These are phyloP conservation scores for Melampsora larici-populina DNA, from an alignment of 1,284 basidiomycete species.

Conservation along the genomic window DNA sequence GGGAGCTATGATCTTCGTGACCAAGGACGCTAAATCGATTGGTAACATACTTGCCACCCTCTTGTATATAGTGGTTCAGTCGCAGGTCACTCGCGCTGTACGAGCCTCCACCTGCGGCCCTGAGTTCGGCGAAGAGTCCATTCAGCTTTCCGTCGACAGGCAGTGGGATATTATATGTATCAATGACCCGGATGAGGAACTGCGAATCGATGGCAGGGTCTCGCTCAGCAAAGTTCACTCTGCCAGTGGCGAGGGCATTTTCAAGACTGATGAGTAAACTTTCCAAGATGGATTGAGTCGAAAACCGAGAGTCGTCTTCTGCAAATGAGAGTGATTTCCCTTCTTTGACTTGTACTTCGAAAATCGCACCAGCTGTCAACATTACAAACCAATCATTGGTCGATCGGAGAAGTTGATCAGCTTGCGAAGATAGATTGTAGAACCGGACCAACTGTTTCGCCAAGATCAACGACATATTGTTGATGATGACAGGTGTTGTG, in stretches of 20 bases:
- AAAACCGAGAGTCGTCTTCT: background rate
- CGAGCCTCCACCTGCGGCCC: background rate
- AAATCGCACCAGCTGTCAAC: conserved; percentile 31
- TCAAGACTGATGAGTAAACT: conserved; percentile 16
- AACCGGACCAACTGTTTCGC: conserved; percentile 22
- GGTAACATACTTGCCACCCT: conserved; percentile 20
- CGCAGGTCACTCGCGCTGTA: background rate
- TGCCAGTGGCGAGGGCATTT: background rate
- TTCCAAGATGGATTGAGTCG: conserved; percentile 11
- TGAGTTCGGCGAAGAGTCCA: conserved; percentile 16
- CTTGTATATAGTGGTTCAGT: conserved; percentile 29
- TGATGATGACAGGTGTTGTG: conserved; percentile 39
- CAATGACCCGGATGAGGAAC: conserved; percentile 18
- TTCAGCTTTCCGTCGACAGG: background rate
- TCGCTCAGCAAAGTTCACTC: background rate
- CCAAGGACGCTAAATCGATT: conserved; percentile 36
- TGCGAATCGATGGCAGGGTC: conserved; percentile 14
- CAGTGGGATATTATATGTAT: conserved; percentile 5
- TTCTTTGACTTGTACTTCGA: conserved; percentile 34
- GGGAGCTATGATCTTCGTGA: background rate
- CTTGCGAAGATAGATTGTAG: conserved; percentile 7
- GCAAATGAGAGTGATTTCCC: conserved; percentile 7
- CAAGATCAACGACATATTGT: conserved; percentile 30
- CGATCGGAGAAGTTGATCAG: conserved; percentile 2
- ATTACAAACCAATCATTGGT: conserved; percentile 34